Evolutionary conservation across 2,329 filamentous ascomycete genomes (phyloP).

Genomic region (Epichloe festucae): DNA sequence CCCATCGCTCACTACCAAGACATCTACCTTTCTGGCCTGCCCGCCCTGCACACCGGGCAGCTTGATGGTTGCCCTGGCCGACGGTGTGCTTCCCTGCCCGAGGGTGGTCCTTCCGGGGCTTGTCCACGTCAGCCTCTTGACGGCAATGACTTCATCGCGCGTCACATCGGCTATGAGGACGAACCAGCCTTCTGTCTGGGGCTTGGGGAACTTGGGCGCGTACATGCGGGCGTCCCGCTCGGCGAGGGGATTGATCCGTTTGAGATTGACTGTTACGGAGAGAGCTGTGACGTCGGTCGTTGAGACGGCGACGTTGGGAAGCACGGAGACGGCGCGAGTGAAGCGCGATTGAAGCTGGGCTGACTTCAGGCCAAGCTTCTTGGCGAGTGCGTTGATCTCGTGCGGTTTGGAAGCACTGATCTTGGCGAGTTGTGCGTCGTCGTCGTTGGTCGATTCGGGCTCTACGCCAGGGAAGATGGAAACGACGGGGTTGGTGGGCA

Average conservation of each 20-base stretch:
- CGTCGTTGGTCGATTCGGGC: conserved; percentile 26
- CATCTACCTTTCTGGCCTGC: conserved; percentile 51
- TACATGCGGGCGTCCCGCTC: conserved; percentile 64
- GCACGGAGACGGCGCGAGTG: conserved; percentile 43
- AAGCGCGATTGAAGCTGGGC: conserved; percentile 34
- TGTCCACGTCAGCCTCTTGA: conserved; percentile 76
- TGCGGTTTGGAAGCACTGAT: conserved; percentile 23
- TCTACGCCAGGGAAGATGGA: conserved; percentile 68
- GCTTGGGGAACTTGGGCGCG: conserved; percentile 82
- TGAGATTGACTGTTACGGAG: conserved; percentile 50
- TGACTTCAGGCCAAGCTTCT: conserved; percentile 35
- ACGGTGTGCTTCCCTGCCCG: conserved; percentile 32
- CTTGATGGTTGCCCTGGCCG: conserved; percentile 44
- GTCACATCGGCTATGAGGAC: conserved; percentile 57
- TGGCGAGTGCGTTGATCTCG: conserved; percentile 31
- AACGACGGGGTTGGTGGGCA: conserved; percentile 70
- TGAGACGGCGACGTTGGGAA: conserved; percentile 57
- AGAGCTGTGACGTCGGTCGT: conserved; percentile 48
- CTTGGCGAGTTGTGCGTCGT: conserved; percentile 29
- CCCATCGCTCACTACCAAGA: conserved; percentile 72
- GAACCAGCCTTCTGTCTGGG: conserved; percentile 91
- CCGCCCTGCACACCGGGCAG: conserved; percentile 36
- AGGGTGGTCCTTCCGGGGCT: conserved; percentile 17
- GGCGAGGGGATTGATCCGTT: conserved; percentile 50
- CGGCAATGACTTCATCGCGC: conserved; percentile 65